These are phyloP conservation scores for Hypsizygus ulmarius DNA, from an alignment of 1,284 basidiomycete species.

Conservation along the genomic window DNA sequence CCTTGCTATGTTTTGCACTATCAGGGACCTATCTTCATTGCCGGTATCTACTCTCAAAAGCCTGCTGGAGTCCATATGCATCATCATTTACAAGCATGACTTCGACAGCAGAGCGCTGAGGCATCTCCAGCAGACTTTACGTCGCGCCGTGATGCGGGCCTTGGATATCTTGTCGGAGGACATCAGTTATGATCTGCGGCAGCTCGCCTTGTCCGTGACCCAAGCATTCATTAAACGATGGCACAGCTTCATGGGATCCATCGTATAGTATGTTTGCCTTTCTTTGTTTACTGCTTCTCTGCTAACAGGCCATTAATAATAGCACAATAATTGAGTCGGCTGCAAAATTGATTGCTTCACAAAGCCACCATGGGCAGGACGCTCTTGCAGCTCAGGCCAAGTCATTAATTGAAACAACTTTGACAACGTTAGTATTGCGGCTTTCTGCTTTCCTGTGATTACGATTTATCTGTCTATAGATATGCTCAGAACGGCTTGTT, in stretches of 20 bases:
- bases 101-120: slow-evolving; percentile 52
- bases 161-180: slow-evolving; percentile 50
- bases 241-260: slow-evolving; percentile 48
- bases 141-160: slow-evolving; percentile 48
- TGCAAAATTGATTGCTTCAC: slow-evolving; percentile 44
- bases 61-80: slow-evolving; percentile 58
- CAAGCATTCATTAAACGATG: slow-evolving; percentile 64
- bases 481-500: slow-evolving; percentile 57
- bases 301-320: slow-evolving; percentile 1
- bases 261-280: slow-evolving; percentile 45
- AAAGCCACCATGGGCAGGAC: slow-evolving; percentile 54
- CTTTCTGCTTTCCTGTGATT: not conserved
- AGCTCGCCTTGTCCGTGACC: slow-evolving; percentile 55
- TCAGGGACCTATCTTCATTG: slow-evolving; percentile 41
- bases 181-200: slow-evolving; percentile 62
- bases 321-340: slow-evolving; percentile 48
- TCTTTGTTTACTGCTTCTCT: not conserved
- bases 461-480: slow-evolving; percentile 27
- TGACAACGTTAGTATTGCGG: slow-evolving; percentile 42
- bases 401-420: slow-evolving; percentile 49
- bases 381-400: slow-evolving; percentile 53
- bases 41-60: slow-evolving; percentile 55
- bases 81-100: slow-evolving; percentile 68
- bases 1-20: slow-evolving; percentile 46
- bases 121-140: slow-evolving; percentile 50